These are phyloP conservation scores for Fraxinus angustifolia DNA, from an alignment of 305 asterid species.

Conservation along the genomic window DNA sequence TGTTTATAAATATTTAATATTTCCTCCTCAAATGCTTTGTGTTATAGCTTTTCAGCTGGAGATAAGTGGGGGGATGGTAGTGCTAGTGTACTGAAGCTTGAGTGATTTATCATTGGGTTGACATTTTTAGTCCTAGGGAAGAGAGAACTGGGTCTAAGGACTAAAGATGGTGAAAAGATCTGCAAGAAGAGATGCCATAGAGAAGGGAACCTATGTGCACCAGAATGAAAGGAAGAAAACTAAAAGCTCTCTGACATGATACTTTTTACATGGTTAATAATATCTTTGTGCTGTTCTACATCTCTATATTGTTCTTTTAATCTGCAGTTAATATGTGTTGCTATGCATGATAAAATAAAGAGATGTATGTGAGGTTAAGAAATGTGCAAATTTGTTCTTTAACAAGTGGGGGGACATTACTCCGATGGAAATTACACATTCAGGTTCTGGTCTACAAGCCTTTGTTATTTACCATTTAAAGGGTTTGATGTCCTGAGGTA, in stretches of 20 bases:
- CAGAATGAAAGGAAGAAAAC: neutral
- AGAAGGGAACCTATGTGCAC: neutral
- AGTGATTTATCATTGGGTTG: neutral
- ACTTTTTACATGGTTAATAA: neutral
- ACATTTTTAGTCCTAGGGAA: neutral
- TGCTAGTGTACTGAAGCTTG: neutral
- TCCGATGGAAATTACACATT: neutral
- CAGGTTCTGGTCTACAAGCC: neutral
- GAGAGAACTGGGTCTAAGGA: neutral
- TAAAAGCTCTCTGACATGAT: neutral
- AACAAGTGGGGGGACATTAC: neutral
- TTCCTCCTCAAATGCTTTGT: neutral
- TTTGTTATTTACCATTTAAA: neutral
- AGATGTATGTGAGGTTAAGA: neutral
- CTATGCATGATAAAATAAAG: neutral
- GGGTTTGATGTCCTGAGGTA: neutral
- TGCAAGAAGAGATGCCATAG: neutral
- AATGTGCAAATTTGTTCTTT: neutral
- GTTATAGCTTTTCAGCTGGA: neutral
- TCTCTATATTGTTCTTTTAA: neutral
- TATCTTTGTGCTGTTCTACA: neutral
- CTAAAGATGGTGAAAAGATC: neutral
- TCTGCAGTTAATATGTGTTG: neutral
- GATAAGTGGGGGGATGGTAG: neutral
- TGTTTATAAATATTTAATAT: neutral